phyloP scores from a whole-genome alignment of 139 green algal genomes.

The Astrephomene gubernaculifera region DNA sequence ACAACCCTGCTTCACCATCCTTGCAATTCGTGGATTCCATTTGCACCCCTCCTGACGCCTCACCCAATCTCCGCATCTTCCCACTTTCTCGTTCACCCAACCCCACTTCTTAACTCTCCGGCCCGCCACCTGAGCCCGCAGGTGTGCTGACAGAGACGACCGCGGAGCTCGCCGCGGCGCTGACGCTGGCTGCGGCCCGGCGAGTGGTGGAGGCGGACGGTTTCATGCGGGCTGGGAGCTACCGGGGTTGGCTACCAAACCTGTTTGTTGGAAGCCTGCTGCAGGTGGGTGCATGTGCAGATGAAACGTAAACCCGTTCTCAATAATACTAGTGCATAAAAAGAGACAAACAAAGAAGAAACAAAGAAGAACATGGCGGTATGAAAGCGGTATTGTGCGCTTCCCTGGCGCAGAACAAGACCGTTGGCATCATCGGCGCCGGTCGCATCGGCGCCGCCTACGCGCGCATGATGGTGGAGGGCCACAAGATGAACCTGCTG shows the following conservation, averaged over 20 bases:
- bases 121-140: too few species aligned
- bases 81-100: too few species aligned
- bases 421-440: conserved; percentile 96
- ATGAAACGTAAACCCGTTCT: not conserved
- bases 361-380: too few species aligned
- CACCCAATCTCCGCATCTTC: too few species aligned
- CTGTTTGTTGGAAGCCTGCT: conserved; percentile 93
- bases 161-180: conserved; percentile 93
- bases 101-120: too few species aligned
- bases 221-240: conserved; percentile 97
- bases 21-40: too few species aligned
- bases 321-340: not conserved
- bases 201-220: conserved; percentile 94
- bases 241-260: conserved; percentile 96
- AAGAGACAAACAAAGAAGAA: not conserved
- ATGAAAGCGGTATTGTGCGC: too few species aligned
- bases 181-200: conserved; percentile 93
- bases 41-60: too few species aligned
- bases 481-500: conserved; percentile 99
- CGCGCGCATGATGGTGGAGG: conserved; percentile 98
- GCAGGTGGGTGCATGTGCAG: conserved; percentile 77
- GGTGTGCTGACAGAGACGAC: conserved; percentile 96
- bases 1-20: too few species aligned
- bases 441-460: conserved; percentile 95
- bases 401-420: conserved; percentile 80